Base-by-base conservation (phyloP, 1,284 basidiomycete genomes). In the Rhodotorula sp. region DNA sequence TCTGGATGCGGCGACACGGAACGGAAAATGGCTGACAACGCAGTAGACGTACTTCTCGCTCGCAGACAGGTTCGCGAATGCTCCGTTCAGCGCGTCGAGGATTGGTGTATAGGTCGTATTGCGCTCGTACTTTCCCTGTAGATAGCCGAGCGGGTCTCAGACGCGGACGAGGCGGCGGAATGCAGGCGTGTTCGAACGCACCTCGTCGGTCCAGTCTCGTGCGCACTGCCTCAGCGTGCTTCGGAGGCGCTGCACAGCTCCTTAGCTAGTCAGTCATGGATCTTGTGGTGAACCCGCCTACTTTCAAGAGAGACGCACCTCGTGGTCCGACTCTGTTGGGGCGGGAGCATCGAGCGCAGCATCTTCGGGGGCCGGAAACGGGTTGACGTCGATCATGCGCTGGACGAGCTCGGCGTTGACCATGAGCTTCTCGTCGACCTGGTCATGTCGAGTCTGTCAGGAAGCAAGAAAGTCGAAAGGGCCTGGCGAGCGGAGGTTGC, bases 151-250 rank as follows among this genome's bases (percentile, higher is more conserved):
- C 7, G n/a, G n/a, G 4, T 62, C 61, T 44, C 49, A 25, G 17
- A 2, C 7, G 0, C 3, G 10, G n/a, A 7, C 13, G 12, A 16
- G 45, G 4, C 7, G 10, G 2, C 7, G 0, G 12, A 3, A 8
- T 23, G 17, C 21, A 41, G 5, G 8, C 16, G 17, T 7, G 16
- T 7, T 9, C 9, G 3, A 9, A 13, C 80, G n/a, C 66, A 90
- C 90, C 84, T 92, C 88, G 74, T 84, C 85, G 68, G 90, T 91
- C 93, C 93, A 97, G 78, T 96, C 93, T 19, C 93, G 86, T 14
- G 93, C 93, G 66, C 95, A 89, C 77, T 94, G 92, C 78, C 94
- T 92, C 53, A 97, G 82, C 0, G 92, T 95, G 78, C 91, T 93
- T 69, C 92, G 84, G 42, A 97, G 83, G 79, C 95, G 95, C 81